Conservation (phyloP, 129 eudicot genomes). For the Flaveria linearis region DNA sequence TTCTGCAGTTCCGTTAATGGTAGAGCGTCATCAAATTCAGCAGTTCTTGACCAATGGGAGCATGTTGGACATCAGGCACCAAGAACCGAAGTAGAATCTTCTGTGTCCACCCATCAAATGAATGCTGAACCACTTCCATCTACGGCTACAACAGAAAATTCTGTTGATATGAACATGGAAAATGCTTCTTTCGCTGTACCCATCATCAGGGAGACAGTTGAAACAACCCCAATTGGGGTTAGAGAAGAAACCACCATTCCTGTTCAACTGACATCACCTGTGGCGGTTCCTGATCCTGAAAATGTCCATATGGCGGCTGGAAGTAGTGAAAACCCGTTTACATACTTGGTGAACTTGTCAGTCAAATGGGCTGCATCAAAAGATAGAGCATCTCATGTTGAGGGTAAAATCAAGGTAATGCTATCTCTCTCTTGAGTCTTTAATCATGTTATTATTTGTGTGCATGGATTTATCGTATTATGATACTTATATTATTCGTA, state of each 20-base stretch:
- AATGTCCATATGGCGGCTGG: conserved; percentile 49
- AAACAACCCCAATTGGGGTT: conserved; percentile 20
- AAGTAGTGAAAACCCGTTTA: conserved; percentile 66
- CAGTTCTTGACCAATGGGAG: conserved; percentile 26
- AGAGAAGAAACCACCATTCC: conserved; percentile 39
- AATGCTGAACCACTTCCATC: conserved; percentile 22
- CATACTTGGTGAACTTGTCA: conserved; percentile 68
- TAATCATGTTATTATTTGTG: background rate
- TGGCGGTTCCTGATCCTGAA: conserved; percentile 41
- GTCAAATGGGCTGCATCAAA: conserved; percentile 49
- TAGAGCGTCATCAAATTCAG: conserved; percentile 9
- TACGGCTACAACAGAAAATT: conserved; percentile 27
- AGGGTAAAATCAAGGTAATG: conserved; percentile 85
- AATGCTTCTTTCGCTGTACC: conserved; percentile 27
- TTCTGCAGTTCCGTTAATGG: conserved; percentile 27
- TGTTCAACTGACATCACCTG: conserved; percentile 28
- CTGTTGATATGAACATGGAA: conserved; percentile 25
- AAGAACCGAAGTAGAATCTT: conserved; percentile 30
- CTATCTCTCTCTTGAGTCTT: background rate
- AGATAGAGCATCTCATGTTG: conserved; percentile 46
- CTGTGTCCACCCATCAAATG: conserved; percentile 28
- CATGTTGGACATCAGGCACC: conserved; percentile 21
- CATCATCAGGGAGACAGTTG: conserved; percentile 12
- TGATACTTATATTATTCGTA: conserved; percentile 13
- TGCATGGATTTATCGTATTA: background rate